Base-by-base conservation (phyloP, 1,284 basidiomycete genomes). In the Pyrrhoderma lamaoense region DNA sequence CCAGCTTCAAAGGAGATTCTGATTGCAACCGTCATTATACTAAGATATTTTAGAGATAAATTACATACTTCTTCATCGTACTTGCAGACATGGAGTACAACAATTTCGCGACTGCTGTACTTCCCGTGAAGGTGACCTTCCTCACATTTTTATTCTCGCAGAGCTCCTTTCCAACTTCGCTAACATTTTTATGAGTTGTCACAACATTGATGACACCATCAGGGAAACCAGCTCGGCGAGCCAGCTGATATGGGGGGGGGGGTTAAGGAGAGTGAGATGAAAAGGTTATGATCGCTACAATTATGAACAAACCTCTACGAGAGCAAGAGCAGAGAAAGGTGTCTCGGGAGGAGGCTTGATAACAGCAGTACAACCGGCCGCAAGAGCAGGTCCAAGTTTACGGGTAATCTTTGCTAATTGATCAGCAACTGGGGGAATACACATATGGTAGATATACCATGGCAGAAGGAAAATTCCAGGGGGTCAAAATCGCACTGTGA, bases 291-390 rank as follows among this genome's bases (percentile, higher is more conserved):
- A 36, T 48, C 48, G 49, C 11, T n/a, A 22, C 35, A 16, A 18
- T 14, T 9, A 42, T 3, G 27, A 22, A 57, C 67, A 38, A 61
- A 85, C 86, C 69, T 94, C 89, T 5, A 80, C 83, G 14, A 96
- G 71, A 3, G 95, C 96, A 18, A 99, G 78, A 14, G 87, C 85
- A 35, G 93, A 93, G 70, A 91, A 96, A 0, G 96, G 96, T 0
- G 96, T 94, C 70, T 99, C 95, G 1, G 93, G 80, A 1, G 96
- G 87, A 2, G 94, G 93, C 65, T 99, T 99, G 68, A 98, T 83
- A 50, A 99, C 94, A 1, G 84, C 78, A 0, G 95, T 98, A 67
- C 96, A 99, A 21, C 96, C 96, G 14, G 93, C 93, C 8, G 93
- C 91, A 14, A 99, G 79, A 13, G 92, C 92, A 23, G 93, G 85